Base-by-base conservation (phyloP, 371 early-diverging fungal genomes). In the Basidiobolus heterosporus region DNA sequence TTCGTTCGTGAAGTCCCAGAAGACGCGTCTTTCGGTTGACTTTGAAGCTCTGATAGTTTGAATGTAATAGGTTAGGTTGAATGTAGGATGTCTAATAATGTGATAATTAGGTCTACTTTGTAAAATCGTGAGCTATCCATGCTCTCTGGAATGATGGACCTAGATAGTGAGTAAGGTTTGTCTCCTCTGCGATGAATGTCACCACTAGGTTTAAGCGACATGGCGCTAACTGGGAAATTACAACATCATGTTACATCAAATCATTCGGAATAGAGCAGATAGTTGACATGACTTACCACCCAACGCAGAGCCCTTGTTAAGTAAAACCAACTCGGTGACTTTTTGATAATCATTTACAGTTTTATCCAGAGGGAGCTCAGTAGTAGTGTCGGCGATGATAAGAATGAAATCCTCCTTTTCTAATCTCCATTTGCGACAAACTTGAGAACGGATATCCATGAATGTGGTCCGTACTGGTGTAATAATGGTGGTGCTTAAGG, bases 1-100 rank as follows among this genome's bases (percentile, higher is more conserved):
- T 64, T 41, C 89, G 78, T 43, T 91, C 85, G 38, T 82, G 76
- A 30, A 73, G 71, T 15, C 88, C 85, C 22, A 90, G 75, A 60
- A 85, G 81, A 76, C 82, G 81, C 30, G 69, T 83, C 64, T 72
- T 78, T 45, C 68, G 74, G 47, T 69, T 72, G 41, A 63, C 70
- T 59, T 67, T 91, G 57, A 63, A 74, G 72, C 67, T 92, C 67
- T 55, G 77, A 65, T 38, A 72, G 75, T 58, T 74, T 70, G 57
- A 66, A 51, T 45, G 52, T 47, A 15, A 45, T 49, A 21, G 52
- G 50, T 11, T 55, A 30, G 9, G 30, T 30, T 38, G 17, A 54
- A 57, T 3, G 53, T 53, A 15, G 55, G 45, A 19, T n/a, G n/a
- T n/a, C n/a, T n/a, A 52, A 55, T 3, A 55, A 59, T 0, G 42